Conservation (phyloP, 768 basidiomycete species). For the Cystobasidium ongulense region DNA sequence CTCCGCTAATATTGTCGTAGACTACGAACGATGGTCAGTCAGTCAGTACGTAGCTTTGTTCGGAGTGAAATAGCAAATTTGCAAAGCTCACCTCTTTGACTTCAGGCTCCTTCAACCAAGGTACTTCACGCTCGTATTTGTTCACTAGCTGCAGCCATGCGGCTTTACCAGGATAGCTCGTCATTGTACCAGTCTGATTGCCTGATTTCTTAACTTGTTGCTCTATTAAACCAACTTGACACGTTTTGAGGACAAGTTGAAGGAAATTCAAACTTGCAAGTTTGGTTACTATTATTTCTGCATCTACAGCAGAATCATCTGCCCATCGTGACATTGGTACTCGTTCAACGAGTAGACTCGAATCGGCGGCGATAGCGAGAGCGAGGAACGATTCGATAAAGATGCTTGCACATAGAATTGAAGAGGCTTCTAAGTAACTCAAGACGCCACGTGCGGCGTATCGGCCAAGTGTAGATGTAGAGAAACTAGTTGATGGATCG, state of each 20-base stretch:
- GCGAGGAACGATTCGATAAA: conserved; percentile 75
- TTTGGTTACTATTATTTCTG: conserved; percentile 65
- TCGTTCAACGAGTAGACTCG: conserved; percentile 47
- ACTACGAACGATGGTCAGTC: conserved; percentile 47
- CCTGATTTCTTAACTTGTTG: conserved; percentile 14
- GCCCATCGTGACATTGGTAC: conserved; percentile 38
- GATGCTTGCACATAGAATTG: conserved; percentile 84
- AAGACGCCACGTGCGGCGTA: conserved; percentile 79
- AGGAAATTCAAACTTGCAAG: conserved; percentile 76
- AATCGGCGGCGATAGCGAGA: conserved; percentile 53
- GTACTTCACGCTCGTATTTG: conserved; percentile 69
- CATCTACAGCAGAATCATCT: conserved; percentile 45
- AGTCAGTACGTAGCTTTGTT: neutral
- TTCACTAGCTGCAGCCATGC: conserved; percentile 74
- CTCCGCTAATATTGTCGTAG: conserved; percentile 59
- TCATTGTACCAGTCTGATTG: conserved; percentile 47
- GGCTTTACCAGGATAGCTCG: conserved; percentile 36
- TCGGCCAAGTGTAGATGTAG: conserved; percentile 48
- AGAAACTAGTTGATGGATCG: conserved; percentile 5
- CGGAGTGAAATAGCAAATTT: conserved; percentile 37
- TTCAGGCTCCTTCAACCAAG: conserved; percentile 41
- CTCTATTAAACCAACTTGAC: conserved; percentile 51
- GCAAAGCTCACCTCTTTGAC: conserved; percentile 40
- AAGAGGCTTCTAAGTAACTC: conserved; percentile 55
- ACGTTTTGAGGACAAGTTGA: conserved; percentile 79